Percentiles rank a stretch among this genome's conserved stretches.
phyloP scores from a whole-genome alignment of 192 early-diverging fungal species.

The Jimgerdemannia lactiflua region DNA sequence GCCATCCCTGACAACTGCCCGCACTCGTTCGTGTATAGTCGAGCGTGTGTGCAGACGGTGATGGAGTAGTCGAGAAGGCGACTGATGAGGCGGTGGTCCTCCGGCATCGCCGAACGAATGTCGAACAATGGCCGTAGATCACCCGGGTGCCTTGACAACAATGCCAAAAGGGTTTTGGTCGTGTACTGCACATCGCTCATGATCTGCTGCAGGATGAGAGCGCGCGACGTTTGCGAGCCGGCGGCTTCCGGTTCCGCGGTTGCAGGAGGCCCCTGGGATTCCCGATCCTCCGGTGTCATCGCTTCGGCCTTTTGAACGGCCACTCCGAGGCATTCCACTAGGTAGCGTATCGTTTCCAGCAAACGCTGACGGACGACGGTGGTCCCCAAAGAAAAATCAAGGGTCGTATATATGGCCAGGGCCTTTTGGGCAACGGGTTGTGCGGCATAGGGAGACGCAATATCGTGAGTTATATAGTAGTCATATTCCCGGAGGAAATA shows the following conservation, averaged over 20 bases:
- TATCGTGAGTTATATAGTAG: constrained; percentile 12
- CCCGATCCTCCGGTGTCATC: background rate
- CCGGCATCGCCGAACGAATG: background rate
- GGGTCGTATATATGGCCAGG: constrained; percentile 35
- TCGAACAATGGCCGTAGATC: constrained; percentile 11
- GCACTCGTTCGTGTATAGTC: constrained; percentile 30
- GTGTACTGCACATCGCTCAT: constrained; percentile 34
- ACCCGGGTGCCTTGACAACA: constrained; percentile 20
- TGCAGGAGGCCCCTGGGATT: background rate
- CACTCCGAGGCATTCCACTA: constrained; percentile 8
- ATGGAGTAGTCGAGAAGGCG: background rate
- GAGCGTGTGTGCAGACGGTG: background rate
- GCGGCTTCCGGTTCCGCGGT: background rate
- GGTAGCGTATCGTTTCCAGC: constrained; percentile 16
- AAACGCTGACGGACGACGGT: constrained; percentile 9
- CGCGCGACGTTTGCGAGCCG: background rate
- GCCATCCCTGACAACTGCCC: constrained; percentile 38
- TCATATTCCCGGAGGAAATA: background rate
- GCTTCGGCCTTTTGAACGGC: background rate
- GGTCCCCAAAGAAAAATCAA: constrained; percentile 39
- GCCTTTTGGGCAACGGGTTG: constrained; percentile 32
- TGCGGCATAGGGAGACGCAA: background rate
- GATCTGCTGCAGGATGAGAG: constrained; percentile 12
- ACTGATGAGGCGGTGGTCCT: background rate
- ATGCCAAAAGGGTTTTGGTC: constrained; percentile 31